Evolutionary conservation across 2,329 filamentous ascomycete species (phyloP).

Genomic region (Fonsecaea pedrosoi): DNA sequence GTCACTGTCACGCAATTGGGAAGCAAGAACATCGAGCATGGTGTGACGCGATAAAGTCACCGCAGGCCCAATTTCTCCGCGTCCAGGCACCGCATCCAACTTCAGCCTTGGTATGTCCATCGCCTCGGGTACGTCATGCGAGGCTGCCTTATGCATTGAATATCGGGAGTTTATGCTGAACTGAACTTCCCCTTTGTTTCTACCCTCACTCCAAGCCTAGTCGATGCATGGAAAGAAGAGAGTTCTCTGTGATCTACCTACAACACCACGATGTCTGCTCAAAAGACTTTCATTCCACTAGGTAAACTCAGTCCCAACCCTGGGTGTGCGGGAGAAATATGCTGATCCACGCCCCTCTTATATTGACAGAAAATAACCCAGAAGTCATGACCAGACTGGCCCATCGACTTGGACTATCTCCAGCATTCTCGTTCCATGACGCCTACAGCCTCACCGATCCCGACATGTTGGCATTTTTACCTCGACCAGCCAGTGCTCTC

Average conservation of each 20-base stretch:
- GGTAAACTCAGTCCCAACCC: constrained; percentile 15
- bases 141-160: constrained; percentile 25
- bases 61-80: constrained; percentile 13
- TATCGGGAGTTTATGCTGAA: too few species aligned
- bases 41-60: neutral
- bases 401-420: constrained; percentile 56
- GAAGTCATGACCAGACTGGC: constrained; percentile 60
- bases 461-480: constrained; percentile 57
- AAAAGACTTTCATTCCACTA: constrained; percentile 31
- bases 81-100: constrained; percentile 2
- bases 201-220: neutral
- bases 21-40: neutral
- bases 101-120: neutral
- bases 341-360: neutral
- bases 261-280: constrained; percentile 18
- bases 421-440: constrained; percentile 59
- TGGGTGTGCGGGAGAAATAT: neutral
- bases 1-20: neutral
- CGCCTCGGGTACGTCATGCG: constrained; percentile 21
- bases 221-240: neutral
- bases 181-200: neutral
- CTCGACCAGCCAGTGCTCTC: constrained; percentile 61
- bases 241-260: neutral
- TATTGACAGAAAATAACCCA: constrained; percentile 60
- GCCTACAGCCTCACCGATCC: constrained; percentile 60